Base-by-base conservation (phyloP, 2,329 filamentous ascomycete genomes). In the Xylariaceae sp. region DNA sequence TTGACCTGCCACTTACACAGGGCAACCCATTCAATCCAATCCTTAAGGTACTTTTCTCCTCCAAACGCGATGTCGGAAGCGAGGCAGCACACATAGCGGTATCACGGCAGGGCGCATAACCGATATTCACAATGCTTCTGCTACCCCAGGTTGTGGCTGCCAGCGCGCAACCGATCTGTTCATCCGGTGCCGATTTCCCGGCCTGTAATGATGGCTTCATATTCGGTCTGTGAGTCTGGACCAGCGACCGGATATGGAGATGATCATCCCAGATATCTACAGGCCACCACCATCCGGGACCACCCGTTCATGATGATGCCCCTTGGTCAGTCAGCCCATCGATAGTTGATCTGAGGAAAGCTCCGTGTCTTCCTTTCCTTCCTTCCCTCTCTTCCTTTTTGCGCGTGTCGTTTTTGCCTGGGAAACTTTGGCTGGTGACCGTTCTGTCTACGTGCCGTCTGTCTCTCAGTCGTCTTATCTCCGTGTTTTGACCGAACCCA, bases 61-160 rank as follows among this genome's bases (percentile, higher is more conserved):
- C 30, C 34, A 47, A 47, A 44, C 44, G 39, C 47, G 53, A 50
- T 47, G 50, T 50, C 35, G 52, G 47, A 55, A 48, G 49, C 54
- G 51, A 55, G 46, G 46, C 46, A 42, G 39, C 51, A 47, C 45
- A 47, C 32, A 39, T 45, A 47, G 8, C 48, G 35, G 50, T 56
- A 54, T 47, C 58, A 60, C 58, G 44, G 49, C 58, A 60, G 53
- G 55, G 49, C 45, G 57, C 57, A 59, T 49, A 52, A 32, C 8
- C 9, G 45, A 52, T 50, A 49, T 37, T 32, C 40, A 44, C 19
- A 53, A 54, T 41, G 31, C 34, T 55, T 19, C 19, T 55, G 55
- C 30, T 37, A 49, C 55, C 55, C 57, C 55, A 50, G 55, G 55
- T 19, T 56, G 37, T 53, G 40, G 50, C 44, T 29, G 41, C 51